Evolutionary conservation across 2,329 filamentous ascomycete species (phyloP).

Genomic region (Tolypocladium cylindrosporum): DNA sequence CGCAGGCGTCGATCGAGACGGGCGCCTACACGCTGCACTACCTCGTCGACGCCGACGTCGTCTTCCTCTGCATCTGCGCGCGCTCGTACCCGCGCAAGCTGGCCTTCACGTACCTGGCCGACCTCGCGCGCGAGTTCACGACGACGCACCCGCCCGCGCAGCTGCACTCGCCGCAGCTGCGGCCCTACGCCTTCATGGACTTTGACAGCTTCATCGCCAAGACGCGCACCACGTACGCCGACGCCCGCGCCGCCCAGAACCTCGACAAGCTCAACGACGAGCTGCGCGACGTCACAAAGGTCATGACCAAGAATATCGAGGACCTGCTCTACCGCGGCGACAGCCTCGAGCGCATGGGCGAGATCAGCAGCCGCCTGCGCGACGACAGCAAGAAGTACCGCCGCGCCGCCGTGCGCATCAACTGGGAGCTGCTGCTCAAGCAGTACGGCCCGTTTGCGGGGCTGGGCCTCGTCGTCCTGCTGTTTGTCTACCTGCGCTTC

Average conservation of each 20-base stretch:
- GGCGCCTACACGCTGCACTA: slow-evolving; percentile 81
- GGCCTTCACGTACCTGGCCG: slow-evolving; percentile 93
- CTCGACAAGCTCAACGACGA: slow-evolving; percentile 94
- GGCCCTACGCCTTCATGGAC: slow-evolving; percentile 93
- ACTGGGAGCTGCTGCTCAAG: slow-evolving; percentile 94
- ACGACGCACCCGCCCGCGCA: slow-evolving; percentile 68
- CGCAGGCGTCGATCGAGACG: slow-evolving; percentile 86
- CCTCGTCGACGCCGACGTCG: slow-evolving; percentile 70
- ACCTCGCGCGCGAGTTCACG: slow-evolving; percentile 83
- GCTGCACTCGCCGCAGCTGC: slow-evolving; percentile 63
- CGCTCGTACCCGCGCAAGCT: slow-evolving; percentile 93
- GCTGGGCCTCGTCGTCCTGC: slow-evolving; percentile 68
- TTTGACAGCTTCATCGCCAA: slow-evolving; percentile 96
- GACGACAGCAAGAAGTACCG: slow-evolving; percentile 95
- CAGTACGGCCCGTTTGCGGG: slow-evolving; percentile 90
- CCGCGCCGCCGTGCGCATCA: slow-evolving; percentile 86
- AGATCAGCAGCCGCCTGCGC: slow-evolving; percentile 75
- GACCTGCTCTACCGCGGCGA: slow-evolving; percentile 92
- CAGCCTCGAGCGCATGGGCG: slow-evolving; percentile 91
- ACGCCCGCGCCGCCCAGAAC: slow-evolving; percentile 83
- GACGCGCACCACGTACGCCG: slow-evolving; percentile 89
- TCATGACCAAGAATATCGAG: slow-evolving; percentile 99
- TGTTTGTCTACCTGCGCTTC: slow-evolving; percentile 90
- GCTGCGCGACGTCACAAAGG: slow-evolving; percentile 92
- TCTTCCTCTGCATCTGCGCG: slow-evolving; percentile 92